phyloP scores from a whole-genome alignment of 331 rosid genomes.

The Saraca asoca region DNA sequence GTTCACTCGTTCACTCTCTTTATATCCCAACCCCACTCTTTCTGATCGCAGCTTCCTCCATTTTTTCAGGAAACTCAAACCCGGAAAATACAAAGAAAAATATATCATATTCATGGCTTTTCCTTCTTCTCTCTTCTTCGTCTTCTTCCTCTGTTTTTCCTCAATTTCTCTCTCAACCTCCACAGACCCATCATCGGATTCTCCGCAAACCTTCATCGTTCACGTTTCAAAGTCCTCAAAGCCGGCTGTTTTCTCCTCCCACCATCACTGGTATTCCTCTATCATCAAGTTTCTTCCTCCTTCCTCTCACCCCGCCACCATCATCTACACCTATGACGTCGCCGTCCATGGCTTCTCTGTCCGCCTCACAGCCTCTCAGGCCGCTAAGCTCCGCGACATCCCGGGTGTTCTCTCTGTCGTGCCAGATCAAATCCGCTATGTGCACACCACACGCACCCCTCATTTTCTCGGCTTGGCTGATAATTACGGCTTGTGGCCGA shows the following conservation, averaged over 20 bases:
- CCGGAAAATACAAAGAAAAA: no score
- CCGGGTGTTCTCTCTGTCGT: constrained; percentile 54
- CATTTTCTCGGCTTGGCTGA: constrained; percentile 69
- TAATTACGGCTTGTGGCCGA: constrained; percentile 59
- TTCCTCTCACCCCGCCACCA: constrained; percentile 52
- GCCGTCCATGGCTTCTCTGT: constrained; percentile 78
- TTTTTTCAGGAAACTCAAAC: not conserved
- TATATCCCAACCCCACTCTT: no score
- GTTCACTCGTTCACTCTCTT: no score
- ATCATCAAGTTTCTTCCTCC: constrained; percentile 67
- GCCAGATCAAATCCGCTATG: constrained; percentile 67
- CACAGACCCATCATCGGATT: constrained; percentile 31
- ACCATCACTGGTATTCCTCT: constrained; percentile 66
- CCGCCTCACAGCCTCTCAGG: constrained; percentile 55
- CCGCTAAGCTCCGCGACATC: constrained; percentile 39
- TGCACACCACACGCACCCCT: constrained; percentile 80
- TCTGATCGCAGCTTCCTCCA: not conserved
- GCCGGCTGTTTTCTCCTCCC: constrained; percentile 57
- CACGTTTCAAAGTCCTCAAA: constrained; percentile 65
- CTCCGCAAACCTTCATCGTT: constrained; percentile 62
- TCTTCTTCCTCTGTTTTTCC: not conserved
- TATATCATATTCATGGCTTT: constrained; percentile 34
- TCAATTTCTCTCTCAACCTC: constrained; percentile 1
- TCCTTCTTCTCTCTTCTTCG: not conserved
- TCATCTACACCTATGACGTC: constrained; percentile 66